phyloP scores from a whole-genome alignment of 2,329 filamentous ascomycete genomes.

The Beauveria caledonica region DNA sequence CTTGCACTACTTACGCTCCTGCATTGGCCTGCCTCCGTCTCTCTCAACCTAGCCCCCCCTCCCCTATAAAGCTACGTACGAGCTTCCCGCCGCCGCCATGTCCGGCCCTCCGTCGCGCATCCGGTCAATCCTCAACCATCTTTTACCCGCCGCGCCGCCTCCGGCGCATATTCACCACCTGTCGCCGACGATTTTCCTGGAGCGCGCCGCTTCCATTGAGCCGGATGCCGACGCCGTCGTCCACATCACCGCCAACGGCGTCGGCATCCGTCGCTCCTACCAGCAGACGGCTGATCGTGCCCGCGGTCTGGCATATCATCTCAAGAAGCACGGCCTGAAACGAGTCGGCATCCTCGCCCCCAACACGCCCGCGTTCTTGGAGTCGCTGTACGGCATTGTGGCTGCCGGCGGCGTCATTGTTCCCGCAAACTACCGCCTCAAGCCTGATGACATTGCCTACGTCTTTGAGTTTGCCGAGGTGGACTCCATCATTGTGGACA shows the following conservation, averaged over 20 bases:
- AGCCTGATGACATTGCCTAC: constrained; percentile 78
- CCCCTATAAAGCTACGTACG: no score
- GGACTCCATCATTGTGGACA: constrained; percentile 79
- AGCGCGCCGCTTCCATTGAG: constrained; percentile 80
- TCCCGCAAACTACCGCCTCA: constrained; percentile 55
- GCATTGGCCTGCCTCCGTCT: no score
- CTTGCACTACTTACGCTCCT: no score
- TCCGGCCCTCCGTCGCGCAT: constrained; percentile 56
- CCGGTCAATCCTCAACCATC: constrained; percentile 46
- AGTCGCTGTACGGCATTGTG: constrained; percentile 79
- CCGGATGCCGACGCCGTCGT: constrained; percentile 78
- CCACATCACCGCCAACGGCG: constrained; percentile 72
- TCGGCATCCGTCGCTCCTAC: constrained; percentile 69
- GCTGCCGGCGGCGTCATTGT: constrained; percentile 75
- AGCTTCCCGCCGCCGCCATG: constrained; percentile 36
- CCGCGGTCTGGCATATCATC: constrained; percentile 77
- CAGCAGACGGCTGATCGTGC: constrained; percentile 77
- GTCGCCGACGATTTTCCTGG: constrained; percentile 80
- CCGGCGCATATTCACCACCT: constrained; percentile 64
- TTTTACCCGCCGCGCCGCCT: constrained; percentile 32
- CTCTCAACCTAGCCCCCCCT: no score
- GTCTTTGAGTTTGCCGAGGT: constrained; percentile 84
- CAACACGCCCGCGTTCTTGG: constrained; percentile 91
- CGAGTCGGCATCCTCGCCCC: constrained; percentile 80
- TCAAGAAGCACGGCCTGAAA: constrained; percentile 64